These are phyloP conservation scores for Pelagophyceae sp. DNA, from an alignment of 352 stramenopile genomes.

Conservation along the genomic window DNA sequence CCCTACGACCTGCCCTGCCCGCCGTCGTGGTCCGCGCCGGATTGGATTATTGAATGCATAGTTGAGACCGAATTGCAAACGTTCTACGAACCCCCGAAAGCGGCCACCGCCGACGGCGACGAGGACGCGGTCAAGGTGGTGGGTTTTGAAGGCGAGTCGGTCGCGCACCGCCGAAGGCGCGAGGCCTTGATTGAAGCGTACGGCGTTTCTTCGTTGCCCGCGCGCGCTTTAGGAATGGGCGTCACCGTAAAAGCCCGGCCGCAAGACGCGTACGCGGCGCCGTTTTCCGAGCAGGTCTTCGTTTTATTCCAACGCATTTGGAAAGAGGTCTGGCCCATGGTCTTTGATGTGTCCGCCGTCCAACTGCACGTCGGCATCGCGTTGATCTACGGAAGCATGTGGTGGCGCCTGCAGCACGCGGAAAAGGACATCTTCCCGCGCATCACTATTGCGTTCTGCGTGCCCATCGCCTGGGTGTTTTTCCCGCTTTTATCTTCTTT, in stretches of 20 bases:
- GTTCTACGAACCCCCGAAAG: too few species aligned
- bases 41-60: constrained; percentile 8
- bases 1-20: constrained; percentile 10
- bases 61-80: background rate
- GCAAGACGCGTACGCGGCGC: background rate
- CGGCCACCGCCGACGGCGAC: background rate
- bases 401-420: background rate
- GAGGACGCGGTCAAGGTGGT: background rate
- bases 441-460: background rate
- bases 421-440: constrained; percentile 7
- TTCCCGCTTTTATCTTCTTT: background rate
- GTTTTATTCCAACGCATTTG: background rate
- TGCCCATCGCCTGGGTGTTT: constrained; percentile 18
- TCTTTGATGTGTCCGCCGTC: background rate
- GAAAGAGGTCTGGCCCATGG: background rate
- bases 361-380: constrained; percentile 4
- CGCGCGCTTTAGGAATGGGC: too few species aligned
- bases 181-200: background rate
- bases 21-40: background rate
- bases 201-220: background rate
- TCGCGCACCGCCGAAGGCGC: too few species aligned
- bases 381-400: background rate
- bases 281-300: constrained; percentile 1
- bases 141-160: too few species aligned
- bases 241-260: too few species aligned